These are phyloP conservation scores for Microsporum canis DNA, from an alignment of 2,329 filamentous ascomycete species.

Conservation along the genomic window DNA sequence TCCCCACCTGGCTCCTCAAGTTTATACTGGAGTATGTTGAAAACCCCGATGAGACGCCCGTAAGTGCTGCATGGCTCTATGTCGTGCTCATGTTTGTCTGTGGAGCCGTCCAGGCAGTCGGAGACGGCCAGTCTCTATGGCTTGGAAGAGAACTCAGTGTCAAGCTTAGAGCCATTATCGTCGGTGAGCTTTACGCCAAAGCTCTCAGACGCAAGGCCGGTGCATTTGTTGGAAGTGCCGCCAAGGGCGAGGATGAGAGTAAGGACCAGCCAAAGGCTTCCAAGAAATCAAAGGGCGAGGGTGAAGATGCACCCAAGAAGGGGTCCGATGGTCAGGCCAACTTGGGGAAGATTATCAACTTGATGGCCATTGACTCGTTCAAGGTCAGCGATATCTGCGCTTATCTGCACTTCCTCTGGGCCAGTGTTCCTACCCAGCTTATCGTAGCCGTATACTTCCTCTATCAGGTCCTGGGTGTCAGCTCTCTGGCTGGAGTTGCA, in stretches of 20 bases:
- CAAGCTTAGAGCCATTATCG: constrained; percentile 81
- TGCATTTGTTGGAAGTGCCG: constrained; percentile 58
- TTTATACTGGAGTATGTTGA: constrained; percentile 93
- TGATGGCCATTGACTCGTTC: constrained; percentile 99
- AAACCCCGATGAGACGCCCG: constrained; percentile 59
- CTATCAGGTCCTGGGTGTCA: constrained; percentile 81
- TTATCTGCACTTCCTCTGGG: constrained; percentile 93
- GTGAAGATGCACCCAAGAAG: constrained; percentile 17
- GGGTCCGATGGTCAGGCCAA: constrained; percentile 64
- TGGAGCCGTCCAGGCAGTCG: constrained; percentile 68
- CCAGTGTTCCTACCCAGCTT: constrained; percentile 79
- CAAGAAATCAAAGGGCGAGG: constrained; percentile 20
- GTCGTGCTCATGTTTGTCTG: constrained; percentile 81
- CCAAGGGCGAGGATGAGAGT: not conserved
- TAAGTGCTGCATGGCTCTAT: constrained; percentile 89
- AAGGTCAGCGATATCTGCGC: constrained; percentile 92
- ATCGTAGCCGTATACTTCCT: constrained; percentile 68
- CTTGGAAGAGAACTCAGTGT: constrained; percentile 92
- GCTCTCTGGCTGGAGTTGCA: constrained; percentile 82
- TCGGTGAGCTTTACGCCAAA: constrained; percentile 96
- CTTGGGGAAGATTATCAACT: constrained; percentile 94
- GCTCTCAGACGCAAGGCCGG: constrained; percentile 82
- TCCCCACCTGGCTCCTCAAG: constrained; percentile 80
- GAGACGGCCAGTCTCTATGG: constrained; percentile 80
- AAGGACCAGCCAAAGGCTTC: constrained; percentile 24